Evolutionary conservation across 306 rosid genomes (phyloP).

Genomic region (Psophocarpus tetragonolobus): DNA sequence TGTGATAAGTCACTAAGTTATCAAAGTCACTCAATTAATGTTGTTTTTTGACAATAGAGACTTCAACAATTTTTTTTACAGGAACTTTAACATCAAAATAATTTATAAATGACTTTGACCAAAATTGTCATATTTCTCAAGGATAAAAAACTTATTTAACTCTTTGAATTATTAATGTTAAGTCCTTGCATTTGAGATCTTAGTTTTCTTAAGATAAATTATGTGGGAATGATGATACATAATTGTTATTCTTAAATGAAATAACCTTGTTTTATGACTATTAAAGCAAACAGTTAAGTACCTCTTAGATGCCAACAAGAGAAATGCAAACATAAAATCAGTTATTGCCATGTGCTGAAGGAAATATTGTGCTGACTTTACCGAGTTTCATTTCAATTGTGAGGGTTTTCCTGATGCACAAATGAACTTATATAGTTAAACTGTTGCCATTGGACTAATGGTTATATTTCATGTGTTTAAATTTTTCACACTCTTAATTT

Average conservation of each 20-base stretch:
- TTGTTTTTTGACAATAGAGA: too few species aligned
- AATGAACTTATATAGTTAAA: not conserved
- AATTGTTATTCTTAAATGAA: constrained; percentile 2
- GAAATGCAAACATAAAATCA: not conserved
- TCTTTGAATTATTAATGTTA: too few species aligned
- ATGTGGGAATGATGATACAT: not conserved
- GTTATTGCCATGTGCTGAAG: constrained; percentile 1
- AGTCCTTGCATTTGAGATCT: constrained; percentile 22
- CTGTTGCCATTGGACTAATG: constrained; percentile 5
- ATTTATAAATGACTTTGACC: too few species aligned
- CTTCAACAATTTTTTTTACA: too few species aligned
- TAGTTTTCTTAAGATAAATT: constrained; percentile 4
- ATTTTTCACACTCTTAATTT: not conserved
- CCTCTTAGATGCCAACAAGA: not conserved
- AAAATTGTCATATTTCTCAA: too few species aligned
- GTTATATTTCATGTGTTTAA: constrained; percentile 21
- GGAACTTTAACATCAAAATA: too few species aligned
- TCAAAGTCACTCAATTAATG: too few species aligned
- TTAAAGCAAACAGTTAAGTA: not conserved
- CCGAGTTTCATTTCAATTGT: not conserved
- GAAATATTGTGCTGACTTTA: constrained; percentile 4
- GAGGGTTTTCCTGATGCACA: constrained; percentile 16
- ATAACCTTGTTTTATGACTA: constrained; percentile 2
- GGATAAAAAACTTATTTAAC: too few species aligned
- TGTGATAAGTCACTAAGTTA: too few species aligned